phyloP scores from a whole-genome alignment of 2,329 filamentous ascomycete genomes.

The Leptographium radiaticola region DNA sequence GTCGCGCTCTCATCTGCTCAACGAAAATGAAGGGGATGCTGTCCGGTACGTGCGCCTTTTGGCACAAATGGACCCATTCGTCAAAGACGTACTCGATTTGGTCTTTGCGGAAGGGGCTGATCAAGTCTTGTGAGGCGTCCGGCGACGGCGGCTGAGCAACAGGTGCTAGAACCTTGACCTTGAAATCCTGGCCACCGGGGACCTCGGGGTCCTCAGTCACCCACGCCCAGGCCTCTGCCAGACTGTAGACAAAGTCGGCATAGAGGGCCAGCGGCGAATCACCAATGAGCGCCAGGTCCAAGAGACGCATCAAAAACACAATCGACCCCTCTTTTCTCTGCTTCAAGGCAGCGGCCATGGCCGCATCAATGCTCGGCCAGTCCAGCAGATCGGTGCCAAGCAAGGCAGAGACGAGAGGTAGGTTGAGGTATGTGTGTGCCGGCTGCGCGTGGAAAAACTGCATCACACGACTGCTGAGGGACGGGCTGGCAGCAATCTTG shows the following conservation, averaged over 20 bases:
- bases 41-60: conserved; percentile 62
- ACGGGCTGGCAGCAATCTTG: conserved; percentile 43
- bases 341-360: conserved; percentile 59
- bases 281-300: conserved; percentile 67
- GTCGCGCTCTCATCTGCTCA: conserved; percentile 64
- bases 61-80: conserved; percentile 79
- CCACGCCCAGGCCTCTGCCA: conserved; percentile 74
- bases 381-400: conserved; percentile 48
- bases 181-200: conserved; percentile 53
- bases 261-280: conserved; percentile 67
- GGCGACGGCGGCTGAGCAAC: conserved; percentile 25
- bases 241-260: conserved; percentile 72
- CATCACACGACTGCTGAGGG: conserved; percentile 40
- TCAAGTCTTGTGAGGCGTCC: conserved; percentile 34
- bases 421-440: conserved; percentile 39
- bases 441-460: conserved; percentile 44
- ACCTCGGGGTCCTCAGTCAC: conserved; percentile 59
- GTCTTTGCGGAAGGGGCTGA: conserved; percentile 50
- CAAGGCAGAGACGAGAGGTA: conserved; percentile 44
- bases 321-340: conserved; percentile 59
- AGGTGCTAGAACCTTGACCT: conserved; percentile 41
- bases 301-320: conserved; percentile 65
- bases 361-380: conserved; percentile 53
- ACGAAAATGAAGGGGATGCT: conserved; percentile 65
- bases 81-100: conserved; percentile 93